Conservation (phyloP, 2,329 filamentous ascomycete species). For the Talaromyces piceae region DNA sequence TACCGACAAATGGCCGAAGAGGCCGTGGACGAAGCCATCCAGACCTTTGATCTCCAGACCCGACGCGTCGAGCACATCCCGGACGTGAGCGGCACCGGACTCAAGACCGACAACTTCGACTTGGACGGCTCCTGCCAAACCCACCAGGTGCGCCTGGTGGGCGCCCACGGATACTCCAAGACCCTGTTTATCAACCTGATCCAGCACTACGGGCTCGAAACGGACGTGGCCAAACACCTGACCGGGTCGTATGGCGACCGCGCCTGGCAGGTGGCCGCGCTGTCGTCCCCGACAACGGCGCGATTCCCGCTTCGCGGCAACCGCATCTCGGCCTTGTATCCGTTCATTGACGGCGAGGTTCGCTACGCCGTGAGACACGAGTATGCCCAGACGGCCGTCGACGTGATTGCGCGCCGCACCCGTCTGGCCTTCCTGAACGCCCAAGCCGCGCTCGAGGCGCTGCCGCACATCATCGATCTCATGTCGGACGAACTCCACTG, state of each 20-base stretch:
- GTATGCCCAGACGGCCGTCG: slow-evolving; percentile 84
- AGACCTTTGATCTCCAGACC: slow-evolving; percentile 57
- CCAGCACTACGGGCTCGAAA: slow-evolving; percentile 87
- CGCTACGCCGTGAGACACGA: slow-evolving; percentile 82
- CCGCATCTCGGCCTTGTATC: slow-evolving; percentile 72
- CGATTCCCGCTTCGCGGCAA: slow-evolving; percentile 78
- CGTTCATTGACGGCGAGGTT: slow-evolving; percentile 86
- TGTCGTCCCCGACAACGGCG: slow-evolving; percentile 67
- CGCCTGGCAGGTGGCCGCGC: slow-evolving; percentile 79
- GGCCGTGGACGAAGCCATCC: slow-evolving; percentile 72
- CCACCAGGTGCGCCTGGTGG: slow-evolving; percentile 71
- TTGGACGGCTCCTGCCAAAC: slow-evolving; percentile 74
- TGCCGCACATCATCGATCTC: slow-evolving; percentile 79
- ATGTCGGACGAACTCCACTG: slow-evolving; percentile 81
- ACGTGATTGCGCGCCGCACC: slow-evolving; percentile 78
- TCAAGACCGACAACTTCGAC: slow-evolving; percentile 62
- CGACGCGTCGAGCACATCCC: slow-evolving; percentile 53
- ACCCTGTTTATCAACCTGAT: slow-evolving; percentile 92
- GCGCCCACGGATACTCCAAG: slow-evolving; percentile 80
- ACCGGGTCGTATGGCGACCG: slow-evolving; percentile 84
- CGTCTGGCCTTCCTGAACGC: slow-evolving; percentile 85
- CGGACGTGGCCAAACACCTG: slow-evolving; percentile 83
- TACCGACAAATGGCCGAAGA: slow-evolving; percentile 92
- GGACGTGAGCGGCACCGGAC: slow-evolving; percentile 61
- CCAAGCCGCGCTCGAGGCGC: slow-evolving; percentile 77